A percentile compares a stretch with the other conserved stretches of the same genome.
phyloP scores from a whole-genome alignment of 2,329 filamentous ascomycete species.

The Microdochium bolleyi region DNA sequence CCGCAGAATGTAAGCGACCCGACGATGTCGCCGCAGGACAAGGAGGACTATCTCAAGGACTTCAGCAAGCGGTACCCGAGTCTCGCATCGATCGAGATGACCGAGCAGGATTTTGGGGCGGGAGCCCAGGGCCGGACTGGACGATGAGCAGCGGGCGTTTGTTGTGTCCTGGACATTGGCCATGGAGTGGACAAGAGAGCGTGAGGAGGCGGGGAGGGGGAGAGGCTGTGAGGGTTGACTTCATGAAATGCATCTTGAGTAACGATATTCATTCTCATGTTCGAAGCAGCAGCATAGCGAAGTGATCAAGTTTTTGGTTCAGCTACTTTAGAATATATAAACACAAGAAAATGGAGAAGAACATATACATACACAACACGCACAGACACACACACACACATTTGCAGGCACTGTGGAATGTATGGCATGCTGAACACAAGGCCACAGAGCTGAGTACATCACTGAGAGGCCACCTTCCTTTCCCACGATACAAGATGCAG shows the following conservation, averaged over 20 bases:
- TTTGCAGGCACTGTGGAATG: too few species aligned
- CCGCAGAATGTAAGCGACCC: constrained; percentile 21
- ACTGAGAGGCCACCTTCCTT: too few species aligned
- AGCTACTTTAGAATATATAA: background rate
- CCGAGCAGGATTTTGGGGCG: constrained; percentile 56
- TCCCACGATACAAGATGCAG: too few species aligned
- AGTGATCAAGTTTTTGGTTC: background rate
- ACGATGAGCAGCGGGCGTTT: constrained; percentile 3
- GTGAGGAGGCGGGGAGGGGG: background rate
- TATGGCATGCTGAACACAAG: too few species aligned
- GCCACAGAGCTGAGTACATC: too few species aligned
- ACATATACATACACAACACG: too few species aligned
- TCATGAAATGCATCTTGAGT: background rate
- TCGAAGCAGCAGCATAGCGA: background rate
- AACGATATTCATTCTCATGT: too few species aligned
- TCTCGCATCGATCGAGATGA: constrained; percentile 77
- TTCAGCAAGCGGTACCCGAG: constrained; percentile 86
- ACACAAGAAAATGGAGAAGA: too few species aligned
- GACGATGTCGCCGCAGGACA: constrained; percentile 47
- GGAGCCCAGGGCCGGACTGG: constrained; percentile 18
- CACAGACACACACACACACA: too few species aligned
- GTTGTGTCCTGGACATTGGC: too few species aligned
- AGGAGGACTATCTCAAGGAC: constrained; percentile 57
- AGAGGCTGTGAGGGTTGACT: too few species aligned
- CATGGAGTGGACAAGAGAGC: too few species aligned